These are phyloP conservation scores for Tetrahymena elliotti DNA, from an alignment of 73 alveolate species.

Conservation along the genomic window DNA sequence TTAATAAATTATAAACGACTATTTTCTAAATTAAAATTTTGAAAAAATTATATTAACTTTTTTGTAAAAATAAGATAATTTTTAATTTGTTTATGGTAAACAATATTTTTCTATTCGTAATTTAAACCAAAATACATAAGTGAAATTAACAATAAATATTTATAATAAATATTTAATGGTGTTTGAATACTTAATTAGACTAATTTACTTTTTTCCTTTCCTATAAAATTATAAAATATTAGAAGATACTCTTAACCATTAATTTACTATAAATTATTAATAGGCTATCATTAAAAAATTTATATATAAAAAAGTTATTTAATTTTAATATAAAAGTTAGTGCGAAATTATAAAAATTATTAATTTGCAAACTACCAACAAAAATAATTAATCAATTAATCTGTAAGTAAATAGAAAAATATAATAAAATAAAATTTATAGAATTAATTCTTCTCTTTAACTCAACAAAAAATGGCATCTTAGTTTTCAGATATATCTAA, in stretches of 20 bases:
- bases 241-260: not conserved
- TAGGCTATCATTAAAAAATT: not conserved
- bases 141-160: too few relatives aligned
- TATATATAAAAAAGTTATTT: too few relatives aligned
- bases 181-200: too few relatives aligned
- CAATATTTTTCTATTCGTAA: too few relatives aligned
- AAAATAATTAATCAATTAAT: not conserved
- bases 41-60: not conserved
- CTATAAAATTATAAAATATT: too few relatives aligned
- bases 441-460: not conserved
- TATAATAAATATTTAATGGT: not conserved
- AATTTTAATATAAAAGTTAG: not conserved
- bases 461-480: not conserved
- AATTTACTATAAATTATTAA: too few relatives aligned
- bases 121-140: not conserved
- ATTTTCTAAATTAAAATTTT: not conserved
- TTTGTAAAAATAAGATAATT: not conserved
- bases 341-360: not conserved
- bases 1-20: not conserved
- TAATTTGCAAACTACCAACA: not conserved
- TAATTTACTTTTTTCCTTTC: not conserved
- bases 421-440: too few relatives aligned
- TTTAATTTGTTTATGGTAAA: not conserved
- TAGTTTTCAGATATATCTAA: not conserved
- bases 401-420: not conserved